Evolutionary conservation across 345 rosid species (phyloP), one percentile per base, ranked within the genome.

Genomic region (Salix suchowensis): DNA sequence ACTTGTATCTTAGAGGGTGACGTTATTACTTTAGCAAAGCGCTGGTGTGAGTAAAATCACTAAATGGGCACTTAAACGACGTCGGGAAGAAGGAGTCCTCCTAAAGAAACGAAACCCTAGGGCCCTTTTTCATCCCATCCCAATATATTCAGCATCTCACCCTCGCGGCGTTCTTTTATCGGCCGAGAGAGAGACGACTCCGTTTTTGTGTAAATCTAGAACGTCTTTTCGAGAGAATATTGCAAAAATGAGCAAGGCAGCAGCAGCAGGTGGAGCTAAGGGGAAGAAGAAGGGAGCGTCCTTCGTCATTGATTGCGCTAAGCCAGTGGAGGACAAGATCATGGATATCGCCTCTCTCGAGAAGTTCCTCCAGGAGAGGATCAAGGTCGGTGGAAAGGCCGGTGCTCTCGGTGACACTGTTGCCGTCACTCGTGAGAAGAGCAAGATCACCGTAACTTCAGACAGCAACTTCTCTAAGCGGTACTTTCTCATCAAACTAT

Each of bases 281-380:
- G 81, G 81, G 8, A 78, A 72, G 72, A 78, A 78, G 80, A 78
- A 72, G 80, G 80, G 72, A n/a, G 73, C 44, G 15, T 11, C 72
- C 28, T 72, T 78, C 76, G 67, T 67, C 7, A 78, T 78, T 26
- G 80, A 78, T 42, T 78, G 80, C 71, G 71, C 55, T 19, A 78
- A 78, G 76, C 76, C 80, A 6, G 72, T 78, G 72, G 80, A 78
- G 58, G 80, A 78, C 54, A 78, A 78, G 68, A 73, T 73, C 77
- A 78, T 80, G 83, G 83, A 76, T 54, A 72, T 80, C 52, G 83
- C 83, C 42, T 80, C 83, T 0, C 80, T 80, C 14, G 83, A 80
- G 55, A 79, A 79, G 71, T 79, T 79, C 68, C 79, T 79, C 67
- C 82, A 75, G 67, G 79, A 79, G 67, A 46, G 83, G 65, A 76